Conservation (phyloP, 2,329 filamentous ascomycete species). For the Juglanconis juglandina region DNA sequence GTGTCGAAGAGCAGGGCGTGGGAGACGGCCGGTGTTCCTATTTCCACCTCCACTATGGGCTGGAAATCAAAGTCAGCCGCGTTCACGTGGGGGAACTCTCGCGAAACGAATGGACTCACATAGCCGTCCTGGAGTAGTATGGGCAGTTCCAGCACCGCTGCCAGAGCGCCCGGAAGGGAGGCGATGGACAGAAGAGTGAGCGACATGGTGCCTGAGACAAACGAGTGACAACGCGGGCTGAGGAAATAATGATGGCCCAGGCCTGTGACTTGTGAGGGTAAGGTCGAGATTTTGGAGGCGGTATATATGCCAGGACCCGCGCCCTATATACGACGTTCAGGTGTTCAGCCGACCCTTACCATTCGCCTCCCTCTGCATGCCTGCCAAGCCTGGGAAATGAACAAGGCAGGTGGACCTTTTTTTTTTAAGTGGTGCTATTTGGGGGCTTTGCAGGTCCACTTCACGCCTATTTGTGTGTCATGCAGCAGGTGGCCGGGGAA, state of each 20-base stretch:
- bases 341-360: not conserved
- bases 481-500: not conserved
- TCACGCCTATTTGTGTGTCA: not conserved
- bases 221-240: not conserved
- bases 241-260: not conserved
- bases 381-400: not conserved
- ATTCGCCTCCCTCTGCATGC: not conserved
- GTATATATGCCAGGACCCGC: not conserved
- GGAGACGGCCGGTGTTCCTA: constrained; percentile 28
- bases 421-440: not conserved
- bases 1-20: constrained; percentile 33
- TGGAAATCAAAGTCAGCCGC: not conserved
- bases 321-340: not conserved
- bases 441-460: not conserved
- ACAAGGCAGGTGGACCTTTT: not conserved
- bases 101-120: not conserved
- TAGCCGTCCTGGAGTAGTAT: constrained; percentile 6
- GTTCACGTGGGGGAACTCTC: too few relatives aligned
- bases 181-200: constrained; percentile 4
- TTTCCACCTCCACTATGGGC: constrained; percentile 17
- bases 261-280: not conserved
- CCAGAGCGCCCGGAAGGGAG: constrained; percentile 2
- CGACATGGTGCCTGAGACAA: constrained; percentile 5
- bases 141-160: constrained; percentile 10
- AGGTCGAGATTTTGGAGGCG: not conserved